These are phyloP conservation scores for Zostera marina DNA, from an alignment of 116 monocot species.

Conservation along the genomic window DNA sequence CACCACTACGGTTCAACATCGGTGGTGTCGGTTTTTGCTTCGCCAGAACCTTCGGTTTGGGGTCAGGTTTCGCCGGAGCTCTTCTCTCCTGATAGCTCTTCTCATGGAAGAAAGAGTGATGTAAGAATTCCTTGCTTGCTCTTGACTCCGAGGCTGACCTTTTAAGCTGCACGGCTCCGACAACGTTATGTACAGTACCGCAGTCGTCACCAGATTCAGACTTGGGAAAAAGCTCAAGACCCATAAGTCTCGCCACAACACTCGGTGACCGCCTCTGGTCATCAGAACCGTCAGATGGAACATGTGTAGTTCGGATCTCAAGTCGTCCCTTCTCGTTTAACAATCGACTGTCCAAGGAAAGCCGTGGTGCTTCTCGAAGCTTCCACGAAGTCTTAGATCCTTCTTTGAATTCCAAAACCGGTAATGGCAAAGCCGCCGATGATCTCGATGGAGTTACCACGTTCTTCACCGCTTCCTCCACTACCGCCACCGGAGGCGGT, in stretches of 20 bases:
- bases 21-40: slow-evolving; percentile 18
- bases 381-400: slow-evolving; percentile 48
- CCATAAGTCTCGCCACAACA: slow-evolving; percentile 81
- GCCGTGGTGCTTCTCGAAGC: slow-evolving; percentile 55
- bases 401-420: slow-evolving; percentile 37
- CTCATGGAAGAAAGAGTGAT: slow-evolving; percentile 18
- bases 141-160: slow-evolving; percentile 79
- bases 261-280: not conserved
- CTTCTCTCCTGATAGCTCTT: slow-evolving; percentile 10
- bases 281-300: slow-evolving; percentile 8
- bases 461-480: not conserved
- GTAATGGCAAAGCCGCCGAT: slow-evolving; percentile 18
- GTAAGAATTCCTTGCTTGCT: slow-evolving; percentile 28
- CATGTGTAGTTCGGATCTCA: slow-evolving; percentile 23
- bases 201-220: not conserved
- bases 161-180: slow-evolving; percentile 28
- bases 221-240: slow-evolving; percentile 59
- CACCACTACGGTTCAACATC: slow-evolving; percentile 6
- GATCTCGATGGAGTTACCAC: not conserved
- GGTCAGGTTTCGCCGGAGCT: not conserved
- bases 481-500: too few species aligned
- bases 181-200: slow-evolving; percentile 9
- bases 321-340: slow-evolving; percentile 28
- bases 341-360: slow-evolving; percentile 76
- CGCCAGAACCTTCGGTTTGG: not conserved